These are phyloP conservation scores for Elongisporangium undulatum DNA, from an alignment of 352 stramenopile genomes.

Conservation along the genomic window DNA sequence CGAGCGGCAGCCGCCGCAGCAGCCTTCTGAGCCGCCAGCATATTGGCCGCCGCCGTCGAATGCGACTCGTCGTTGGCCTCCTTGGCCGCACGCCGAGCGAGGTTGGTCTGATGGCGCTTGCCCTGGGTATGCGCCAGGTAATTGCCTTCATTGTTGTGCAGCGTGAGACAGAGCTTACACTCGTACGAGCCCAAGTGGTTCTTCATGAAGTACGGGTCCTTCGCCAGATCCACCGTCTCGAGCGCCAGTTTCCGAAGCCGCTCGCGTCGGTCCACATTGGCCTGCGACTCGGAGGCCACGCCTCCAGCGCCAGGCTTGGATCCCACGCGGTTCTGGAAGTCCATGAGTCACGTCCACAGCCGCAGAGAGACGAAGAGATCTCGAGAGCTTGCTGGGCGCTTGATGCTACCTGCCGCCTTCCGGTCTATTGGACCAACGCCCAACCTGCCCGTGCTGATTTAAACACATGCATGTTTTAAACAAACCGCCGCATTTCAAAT, in stretches of 20 bases:
- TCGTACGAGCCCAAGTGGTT: slow-evolving; percentile 99
- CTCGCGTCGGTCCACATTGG: slow-evolving; percentile 94
- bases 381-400: neutral
- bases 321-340: slow-evolving; percentile 84
- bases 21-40: slow-evolving; percentile 34
- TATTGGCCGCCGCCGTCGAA: slow-evolving; percentile 39
- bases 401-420: neutral
- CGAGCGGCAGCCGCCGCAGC: slow-evolving; percentile 39
- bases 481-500: neutral
- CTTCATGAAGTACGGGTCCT: slow-evolving; percentile 99
- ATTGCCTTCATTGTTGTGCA: slow-evolving; percentile 99
- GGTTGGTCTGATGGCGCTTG: slow-evolving; percentile 98
- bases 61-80: slow-evolving; percentile 56
- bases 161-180: slow-evolving; percentile 98
- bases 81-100: slow-evolving; percentile 89
- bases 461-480: neutral
- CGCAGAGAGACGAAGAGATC: neutral
- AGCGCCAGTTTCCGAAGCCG: slow-evolving; percentile 96
- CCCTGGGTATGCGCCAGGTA: slow-evolving; percentile 99
- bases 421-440: neutral
- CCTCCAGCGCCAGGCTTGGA: slow-evolving; percentile 78
- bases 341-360: slow-evolving; percentile 27
- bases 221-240: slow-evolving; percentile 98
- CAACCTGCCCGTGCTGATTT: neutral
- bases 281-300: slow-evolving; percentile 72